Evolutionary conservation across 148 eudicot genomes (phyloP).

Genomic region (Arbutus unedo): DNA sequence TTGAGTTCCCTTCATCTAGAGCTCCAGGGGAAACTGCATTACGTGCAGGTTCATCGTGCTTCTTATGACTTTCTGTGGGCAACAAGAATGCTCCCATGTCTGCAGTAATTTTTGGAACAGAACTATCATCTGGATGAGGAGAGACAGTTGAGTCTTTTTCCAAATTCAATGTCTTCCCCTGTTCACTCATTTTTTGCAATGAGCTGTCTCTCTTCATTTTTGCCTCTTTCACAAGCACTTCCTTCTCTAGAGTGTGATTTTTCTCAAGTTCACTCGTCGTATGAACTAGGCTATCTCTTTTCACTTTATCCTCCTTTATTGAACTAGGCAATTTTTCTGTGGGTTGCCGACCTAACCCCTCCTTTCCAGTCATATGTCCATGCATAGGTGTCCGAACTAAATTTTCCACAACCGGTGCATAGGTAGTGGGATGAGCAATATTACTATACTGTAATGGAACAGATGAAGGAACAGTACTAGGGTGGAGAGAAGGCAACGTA

Average conservation of each 20-base stretch:
- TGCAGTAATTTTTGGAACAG: constrained; percentile 17
- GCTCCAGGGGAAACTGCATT: constrained; percentile 29
- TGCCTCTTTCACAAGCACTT: constrained; percentile 16
- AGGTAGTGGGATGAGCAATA: constrained; percentile 24
- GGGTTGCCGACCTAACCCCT: constrained; percentile 30
- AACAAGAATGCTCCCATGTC: constrained; percentile 33
- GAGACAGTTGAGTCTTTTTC: constrained; percentile 20
- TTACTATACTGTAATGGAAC: constrained; percentile 26
- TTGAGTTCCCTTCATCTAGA: constrained; percentile 25
- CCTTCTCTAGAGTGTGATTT: constrained; percentile 16
- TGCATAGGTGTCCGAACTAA: constrained; percentile 20
- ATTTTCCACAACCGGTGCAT: constrained; percentile 28
- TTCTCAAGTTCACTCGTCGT: constrained; percentile 16
- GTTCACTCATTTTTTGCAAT: constrained; percentile 16
- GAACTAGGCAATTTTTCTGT: constrained; percentile 12
- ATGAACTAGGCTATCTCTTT: constrained; percentile 15
- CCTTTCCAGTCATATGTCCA: constrained; percentile 28
- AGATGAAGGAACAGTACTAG: neutral
- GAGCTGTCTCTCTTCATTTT: constrained; percentile 17
- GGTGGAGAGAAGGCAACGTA: constrained; percentile 5
- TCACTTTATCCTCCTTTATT: constrained; percentile 22
- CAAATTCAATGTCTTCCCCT: neutral
- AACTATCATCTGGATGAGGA: constrained; percentile 28
- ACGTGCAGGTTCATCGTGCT: constrained; percentile 29
- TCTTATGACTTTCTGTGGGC: constrained; percentile 49